Evolutionary conservation across 352 stramenopile genomes (phyloP).

Genomic region (Phytophthora agathidicida): DNA sequence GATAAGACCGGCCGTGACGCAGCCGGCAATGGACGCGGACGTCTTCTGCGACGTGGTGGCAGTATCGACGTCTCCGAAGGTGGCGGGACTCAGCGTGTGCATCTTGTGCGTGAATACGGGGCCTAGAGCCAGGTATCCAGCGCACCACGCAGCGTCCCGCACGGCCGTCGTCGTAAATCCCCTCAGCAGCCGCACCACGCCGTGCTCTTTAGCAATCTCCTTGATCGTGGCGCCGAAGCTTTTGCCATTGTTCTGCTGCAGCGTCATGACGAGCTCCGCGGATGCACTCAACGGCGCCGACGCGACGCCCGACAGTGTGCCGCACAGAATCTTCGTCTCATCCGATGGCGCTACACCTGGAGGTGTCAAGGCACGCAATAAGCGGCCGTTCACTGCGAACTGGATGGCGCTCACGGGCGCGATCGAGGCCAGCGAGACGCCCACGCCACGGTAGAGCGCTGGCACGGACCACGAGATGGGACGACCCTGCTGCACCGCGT

Average conservation of each 20-base stretch:
- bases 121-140: slow-evolving; percentile 77
- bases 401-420: slow-evolving; percentile 81
- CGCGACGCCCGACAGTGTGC: slow-evolving; percentile 60
- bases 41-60: slow-evolving; percentile 68
- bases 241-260: slow-evolving; percentile 86
- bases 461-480: slow-evolving; percentile 67
- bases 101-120: slow-evolving; percentile 73
- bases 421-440: slow-evolving; percentile 79
- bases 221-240: slow-evolving; percentile 65
- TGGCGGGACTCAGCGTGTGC: slow-evolving; percentile 52
- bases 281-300: slow-evolving; percentile 72
- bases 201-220: slow-evolving; percentile 55
- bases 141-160: slow-evolving; percentile 79
- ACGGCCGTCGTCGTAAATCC: slow-evolving; percentile 64
- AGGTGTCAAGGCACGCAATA: slow-evolving; percentile 46
- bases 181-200: slow-evolving; percentile 58
- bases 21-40: slow-evolving; percentile 68
- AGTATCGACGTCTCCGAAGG: slow-evolving; percentile 57
- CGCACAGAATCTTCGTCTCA: slow-evolving; percentile 64
- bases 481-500: slow-evolving; percentile 79
- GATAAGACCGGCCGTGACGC: slow-evolving; percentile 70
- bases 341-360: slow-evolving; percentile 36
- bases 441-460: slow-evolving; percentile 79
- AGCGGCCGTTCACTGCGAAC: slow-evolving; percentile 78
- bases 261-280: slow-evolving; percentile 86